phyloP scores from a whole-genome alignment of 495 filamentous ascomycete genomes.

The Podospora bellae-mahoneyi region DNA sequence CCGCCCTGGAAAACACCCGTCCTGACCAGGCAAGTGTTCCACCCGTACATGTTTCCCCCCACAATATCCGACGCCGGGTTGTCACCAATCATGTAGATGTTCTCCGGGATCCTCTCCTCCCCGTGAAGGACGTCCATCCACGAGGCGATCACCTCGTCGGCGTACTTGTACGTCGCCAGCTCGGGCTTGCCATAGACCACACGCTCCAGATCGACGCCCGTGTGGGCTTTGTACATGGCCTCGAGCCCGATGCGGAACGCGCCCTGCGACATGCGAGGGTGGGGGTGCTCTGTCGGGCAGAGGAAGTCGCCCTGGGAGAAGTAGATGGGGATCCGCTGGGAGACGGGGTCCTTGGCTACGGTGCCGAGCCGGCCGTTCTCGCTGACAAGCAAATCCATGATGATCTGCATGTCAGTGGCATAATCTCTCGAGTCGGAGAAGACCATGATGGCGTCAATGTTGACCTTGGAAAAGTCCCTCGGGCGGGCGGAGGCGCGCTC shows the following conservation, averaged over 20 bases:
- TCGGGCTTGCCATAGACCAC: slow-evolving; percentile 84
- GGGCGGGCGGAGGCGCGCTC: slow-evolving; percentile 56
- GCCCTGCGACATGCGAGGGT: slow-evolving; percentile 70
- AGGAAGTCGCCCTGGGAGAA: slow-evolving; percentile 73
- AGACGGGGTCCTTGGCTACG: slow-evolving; percentile 59
- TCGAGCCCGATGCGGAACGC: slow-evolving; percentile 74
- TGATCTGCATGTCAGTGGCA: slow-evolving; percentile 79
- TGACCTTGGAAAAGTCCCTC: slow-evolving; percentile 60
- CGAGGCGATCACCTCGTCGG: slow-evolving; percentile 67
- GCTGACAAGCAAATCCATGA: slow-evolving; percentile 75
- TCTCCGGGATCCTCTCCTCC: slow-evolving; percentile 64
- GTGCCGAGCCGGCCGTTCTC: slow-evolving; percentile 68
- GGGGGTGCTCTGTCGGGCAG: slow-evolving; percentile 73
- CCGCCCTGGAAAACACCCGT: slow-evolving; percentile 54
- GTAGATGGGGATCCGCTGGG: slow-evolving; percentile 69
- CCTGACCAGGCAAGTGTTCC: slow-evolving; percentile 82
- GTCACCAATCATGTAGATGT: slow-evolving; percentile 81
- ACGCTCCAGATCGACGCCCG: slow-evolving; percentile 72
- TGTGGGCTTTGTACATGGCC: slow-evolving; percentile 73
- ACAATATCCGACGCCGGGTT: slow-evolving; percentile 77
- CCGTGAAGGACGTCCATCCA: slow-evolving; percentile 78
- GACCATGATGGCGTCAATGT: slow-evolving; percentile 79
- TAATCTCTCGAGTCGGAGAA: slow-evolving; percentile 84
- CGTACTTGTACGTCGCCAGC: slow-evolving; percentile 75
- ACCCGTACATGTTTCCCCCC: slow-evolving; percentile 77